phyloP scores from a whole-genome alignment of 2,329 filamentous ascomycete species.

The Fonsecaea pugnacius region DNA sequence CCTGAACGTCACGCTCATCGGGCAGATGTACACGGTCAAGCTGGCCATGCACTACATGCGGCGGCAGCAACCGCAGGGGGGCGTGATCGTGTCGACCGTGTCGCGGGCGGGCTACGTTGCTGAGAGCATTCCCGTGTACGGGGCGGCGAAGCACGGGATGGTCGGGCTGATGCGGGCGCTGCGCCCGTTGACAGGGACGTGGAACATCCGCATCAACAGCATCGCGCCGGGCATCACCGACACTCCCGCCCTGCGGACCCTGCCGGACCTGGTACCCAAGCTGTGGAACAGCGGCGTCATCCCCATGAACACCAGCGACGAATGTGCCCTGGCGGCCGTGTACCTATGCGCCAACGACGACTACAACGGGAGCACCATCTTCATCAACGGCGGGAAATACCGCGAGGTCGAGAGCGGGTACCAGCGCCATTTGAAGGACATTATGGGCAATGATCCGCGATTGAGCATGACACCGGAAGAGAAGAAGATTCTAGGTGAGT shows the following conservation, averaged over 20 bases:
- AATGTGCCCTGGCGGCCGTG: not conserved
- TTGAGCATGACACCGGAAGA: not conserved
- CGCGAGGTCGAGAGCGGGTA: constrained; percentile 1
- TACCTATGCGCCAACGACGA: not conserved
- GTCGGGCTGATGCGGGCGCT: not conserved
- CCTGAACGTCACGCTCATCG: not conserved
- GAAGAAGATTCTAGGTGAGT: constrained; percentile 3
- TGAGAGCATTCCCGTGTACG: not conserved
- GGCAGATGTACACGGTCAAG: constrained; percentile 3
- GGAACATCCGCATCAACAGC: constrained; percentile 11
- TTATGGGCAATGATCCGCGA: not conserved
- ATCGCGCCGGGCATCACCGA: constrained; percentile 4
- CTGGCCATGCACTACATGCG: constrained; percentile 2
- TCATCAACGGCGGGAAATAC: constrained; percentile 1
- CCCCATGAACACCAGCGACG: constrained; percentile 3
- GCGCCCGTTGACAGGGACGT: not conserved
- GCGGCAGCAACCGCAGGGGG: not conserved
- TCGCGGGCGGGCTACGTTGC: not conserved
- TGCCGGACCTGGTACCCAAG: not conserved
- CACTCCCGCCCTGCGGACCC: not conserved
- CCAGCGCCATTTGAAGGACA: not conserved
- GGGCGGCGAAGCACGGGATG: not conserved
- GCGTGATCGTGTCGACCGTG: not conserved
- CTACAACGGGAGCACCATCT: not conserved
- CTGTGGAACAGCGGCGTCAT: not conserved